These are phyloP conservation scores for Neurospora discreta DNA, from an alignment of 495 filamentous ascomycete genomes.

Conservation along the genomic window DNA sequence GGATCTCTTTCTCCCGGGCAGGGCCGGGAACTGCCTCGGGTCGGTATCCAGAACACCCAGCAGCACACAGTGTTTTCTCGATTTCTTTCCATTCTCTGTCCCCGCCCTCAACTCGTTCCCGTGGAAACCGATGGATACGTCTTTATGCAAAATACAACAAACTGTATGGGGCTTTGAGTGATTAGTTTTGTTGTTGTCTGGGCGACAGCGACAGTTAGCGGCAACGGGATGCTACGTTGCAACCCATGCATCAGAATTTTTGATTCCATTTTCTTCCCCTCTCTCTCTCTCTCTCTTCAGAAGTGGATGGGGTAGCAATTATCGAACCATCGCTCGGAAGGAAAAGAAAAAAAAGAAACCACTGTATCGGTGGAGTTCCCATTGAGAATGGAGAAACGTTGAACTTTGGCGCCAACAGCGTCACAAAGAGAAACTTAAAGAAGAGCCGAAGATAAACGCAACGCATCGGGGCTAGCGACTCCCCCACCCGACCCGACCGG, in stretches of 20 bases:
- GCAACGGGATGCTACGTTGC: not conserved
- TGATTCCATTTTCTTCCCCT: not conserved
- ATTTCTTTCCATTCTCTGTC: not conserved
- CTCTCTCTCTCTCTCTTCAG: too few species aligned
- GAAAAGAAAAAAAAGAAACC: not conserved
- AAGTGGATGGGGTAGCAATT: not conserved
- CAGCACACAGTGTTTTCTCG: not conserved
- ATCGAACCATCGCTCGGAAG: not conserved
- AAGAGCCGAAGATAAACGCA: not conserved
- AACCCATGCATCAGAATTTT: not conserved
- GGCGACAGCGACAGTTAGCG: not conserved
- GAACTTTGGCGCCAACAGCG: not conserved
- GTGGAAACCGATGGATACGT: not conserved
- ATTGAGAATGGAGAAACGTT: not conserved
- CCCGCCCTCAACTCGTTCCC: not conserved
- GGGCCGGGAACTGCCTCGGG: not conserved
- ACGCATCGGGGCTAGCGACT: not conserved
- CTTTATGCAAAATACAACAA: not conserved
- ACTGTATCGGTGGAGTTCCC: not conserved
- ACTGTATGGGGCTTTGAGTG: not conserved
- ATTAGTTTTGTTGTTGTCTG: not conserved
- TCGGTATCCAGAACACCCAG: not conserved
- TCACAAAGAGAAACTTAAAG: not conserved
- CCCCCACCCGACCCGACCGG: not conserved
- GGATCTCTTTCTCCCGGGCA: not conserved